Conservation (phyloP, 129 eudicot species). For the Helianthus tuberosus region DNA sequence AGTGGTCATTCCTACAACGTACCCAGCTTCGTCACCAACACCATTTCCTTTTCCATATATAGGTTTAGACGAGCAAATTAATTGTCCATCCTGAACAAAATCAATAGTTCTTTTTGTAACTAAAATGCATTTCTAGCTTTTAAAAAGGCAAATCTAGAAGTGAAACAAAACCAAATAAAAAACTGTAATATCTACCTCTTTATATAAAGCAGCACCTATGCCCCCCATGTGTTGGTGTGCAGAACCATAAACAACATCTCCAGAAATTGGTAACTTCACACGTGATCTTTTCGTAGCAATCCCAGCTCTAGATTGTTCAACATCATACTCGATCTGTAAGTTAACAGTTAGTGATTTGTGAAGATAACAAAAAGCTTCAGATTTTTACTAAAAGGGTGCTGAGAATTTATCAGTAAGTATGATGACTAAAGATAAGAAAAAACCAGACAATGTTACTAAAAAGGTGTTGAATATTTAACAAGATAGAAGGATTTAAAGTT, state of each 20-base stretch:
- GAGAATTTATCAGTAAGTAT: too few relatives aligned
- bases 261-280: constrained; percentile 50
- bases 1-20: constrained; percentile 82
- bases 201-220: constrained; percentile 57
- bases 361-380: constrained; percentile 1
- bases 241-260: constrained; percentile 76
- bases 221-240: constrained; percentile 82
- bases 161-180: not conserved
- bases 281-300: constrained; percentile 36
- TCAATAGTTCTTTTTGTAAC: not conserved
- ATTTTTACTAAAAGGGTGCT: too few relatives aligned
- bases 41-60: constrained; percentile 62
- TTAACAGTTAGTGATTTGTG: constrained; percentile 28
- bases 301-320: constrained; percentile 36
- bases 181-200: constrained; percentile 43
- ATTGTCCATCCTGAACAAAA: constrained; percentile 58
- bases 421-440: too few relatives aligned
- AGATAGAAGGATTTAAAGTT: not conserved
- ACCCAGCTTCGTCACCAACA: constrained; percentile 81
- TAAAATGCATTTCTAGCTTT: not conserved
- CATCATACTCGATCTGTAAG: constrained; percentile 52
- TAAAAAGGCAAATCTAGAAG: too few relatives aligned
- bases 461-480: not conserved
- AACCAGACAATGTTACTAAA: not conserved
- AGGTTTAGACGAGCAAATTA: constrained; percentile 67